phyloP scores from a whole-genome alignment of 2,329 filamentous ascomycete genomes.

The Madurella fahalii region DNA sequence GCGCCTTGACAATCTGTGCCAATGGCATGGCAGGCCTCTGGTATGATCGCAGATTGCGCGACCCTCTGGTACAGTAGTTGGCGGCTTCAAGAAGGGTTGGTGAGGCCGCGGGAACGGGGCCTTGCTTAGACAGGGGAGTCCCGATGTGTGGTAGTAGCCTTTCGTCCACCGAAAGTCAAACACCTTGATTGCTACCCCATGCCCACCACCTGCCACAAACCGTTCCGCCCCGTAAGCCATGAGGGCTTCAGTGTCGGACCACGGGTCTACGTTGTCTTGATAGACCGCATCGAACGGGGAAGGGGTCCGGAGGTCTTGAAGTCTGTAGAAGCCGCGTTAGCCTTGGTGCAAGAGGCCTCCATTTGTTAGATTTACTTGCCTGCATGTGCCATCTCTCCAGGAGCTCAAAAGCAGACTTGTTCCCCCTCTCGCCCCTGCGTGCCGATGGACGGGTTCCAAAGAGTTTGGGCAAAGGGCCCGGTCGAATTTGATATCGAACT shows the following conservation, averaged over 20 bases:
- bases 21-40: slow-evolving; percentile 38
- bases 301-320: slow-evolving; percentile 49
- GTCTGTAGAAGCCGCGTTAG: slow-evolving; percentile 24
- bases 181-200: slow-evolving; percentile 42
- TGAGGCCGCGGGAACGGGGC: slow-evolving; percentile 36
- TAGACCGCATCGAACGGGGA: slow-evolving; percentile 46
- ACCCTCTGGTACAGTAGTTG: slow-evolving; percentile 1
- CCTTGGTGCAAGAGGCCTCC: background rate
- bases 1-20: slow-evolving; percentile 42
- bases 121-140: slow-evolving; percentile 41
- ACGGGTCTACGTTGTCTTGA: slow-evolving; percentile 50
- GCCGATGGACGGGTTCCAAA: slow-evolving; percentile 41
- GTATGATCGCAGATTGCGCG: slow-evolving; percentile 34
- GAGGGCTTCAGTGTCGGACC: slow-evolving; percentile 43
- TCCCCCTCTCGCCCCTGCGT: slow-evolving; percentile 31
- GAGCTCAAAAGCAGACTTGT: slow-evolving; percentile 45
- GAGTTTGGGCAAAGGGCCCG: slow-evolving; percentile 36
- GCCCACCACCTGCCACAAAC: slow-evolving; percentile 48
- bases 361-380: slow-evolving; percentile 24
- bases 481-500: slow-evolving; percentile 28
- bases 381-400: slow-evolving; percentile 51
- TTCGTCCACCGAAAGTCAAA: slow-evolving; percentile 53
- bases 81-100: slow-evolving; percentile 29
- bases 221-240: slow-evolving; percentile 48
- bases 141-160: slow-evolving; percentile 46